These are phyloP conservation scores for Fusarium sp. DNA, from an alignment of 2,329 filamentous ascomycete genomes.

Conservation along the genomic window DNA sequence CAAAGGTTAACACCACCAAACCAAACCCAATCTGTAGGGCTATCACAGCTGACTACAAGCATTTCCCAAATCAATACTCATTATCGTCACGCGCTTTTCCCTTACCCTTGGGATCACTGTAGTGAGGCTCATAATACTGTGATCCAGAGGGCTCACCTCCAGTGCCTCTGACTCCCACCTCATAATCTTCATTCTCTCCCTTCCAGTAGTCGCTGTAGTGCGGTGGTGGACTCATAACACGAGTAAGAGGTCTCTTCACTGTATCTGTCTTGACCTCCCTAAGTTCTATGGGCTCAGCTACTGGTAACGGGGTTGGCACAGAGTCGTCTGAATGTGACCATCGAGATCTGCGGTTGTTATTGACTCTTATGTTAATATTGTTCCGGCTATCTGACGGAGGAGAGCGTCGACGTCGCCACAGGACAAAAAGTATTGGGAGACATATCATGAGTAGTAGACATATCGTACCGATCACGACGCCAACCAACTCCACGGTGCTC, in stretches of 20 bases:
- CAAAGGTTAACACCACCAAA: not conserved
- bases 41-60: not conserved
- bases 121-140: not conserved
- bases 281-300: not conserved
- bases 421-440: not conserved
- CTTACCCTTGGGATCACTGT: not conserved
- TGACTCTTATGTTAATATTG: not conserved
- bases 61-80: not conserved
- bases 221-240: not conserved
- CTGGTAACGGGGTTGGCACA: not conserved
- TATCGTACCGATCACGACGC: not conserved
- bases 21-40: not conserved
- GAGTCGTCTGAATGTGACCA: not conserved
- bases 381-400: not conserved
- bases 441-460: not conserved
- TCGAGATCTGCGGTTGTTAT: not conserved
- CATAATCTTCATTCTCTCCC: not conserved
- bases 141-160: not conserved
- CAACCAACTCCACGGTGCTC: not conserved
- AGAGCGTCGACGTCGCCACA: not conserved
- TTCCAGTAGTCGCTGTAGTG: not conserved
- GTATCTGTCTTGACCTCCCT: not conserved
- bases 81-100: not conserved
- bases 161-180: not conserved
- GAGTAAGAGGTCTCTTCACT: not conserved